Evolutionary conservation across 352 stramenopile species (phyloP).

Genomic region (Phytophthora ramorum): DNA sequence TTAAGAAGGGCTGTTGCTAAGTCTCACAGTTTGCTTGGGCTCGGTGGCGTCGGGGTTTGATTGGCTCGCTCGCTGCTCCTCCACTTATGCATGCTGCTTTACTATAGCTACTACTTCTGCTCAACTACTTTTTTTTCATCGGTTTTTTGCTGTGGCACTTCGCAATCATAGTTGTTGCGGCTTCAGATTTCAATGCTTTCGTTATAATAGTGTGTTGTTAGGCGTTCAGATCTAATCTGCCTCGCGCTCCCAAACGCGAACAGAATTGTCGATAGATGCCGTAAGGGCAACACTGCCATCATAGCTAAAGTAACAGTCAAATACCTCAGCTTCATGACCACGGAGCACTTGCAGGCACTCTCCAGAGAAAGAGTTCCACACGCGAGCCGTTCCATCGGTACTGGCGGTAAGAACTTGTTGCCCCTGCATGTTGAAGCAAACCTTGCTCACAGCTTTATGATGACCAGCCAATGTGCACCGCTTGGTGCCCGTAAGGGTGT

Average conservation of each 20-base stretch:
- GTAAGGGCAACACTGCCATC: slow-evolving; percentile 58
- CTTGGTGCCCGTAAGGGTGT: slow-evolving; percentile 68
- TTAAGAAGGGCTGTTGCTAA: slow-evolving; percentile 91
- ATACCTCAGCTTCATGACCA: slow-evolving; percentile 74
- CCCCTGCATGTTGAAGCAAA: slow-evolving; percentile 75
- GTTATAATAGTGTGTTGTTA: not conserved
- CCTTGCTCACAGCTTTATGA: slow-evolving; percentile 49
- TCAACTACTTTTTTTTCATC: slow-evolving; percentile 43
- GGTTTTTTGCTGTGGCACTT: not conserved
- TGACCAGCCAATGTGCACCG: slow-evolving; percentile 59
- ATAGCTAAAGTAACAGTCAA: slow-evolving; percentile 70
- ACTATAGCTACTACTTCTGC: slow-evolving; percentile 45
- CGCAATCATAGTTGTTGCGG: not conserved
- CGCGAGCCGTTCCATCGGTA: slow-evolving; percentile 55
- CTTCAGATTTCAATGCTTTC: not conserved
- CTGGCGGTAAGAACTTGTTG: slow-evolving; percentile 66
- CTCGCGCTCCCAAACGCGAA: slow-evolving; percentile 62
- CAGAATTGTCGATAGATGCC: slow-evolving; percentile 67
- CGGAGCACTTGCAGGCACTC: slow-evolving; percentile 67
- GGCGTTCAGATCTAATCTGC: slow-evolving; percentile 5
- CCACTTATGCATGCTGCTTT: slow-evolving; percentile 35
- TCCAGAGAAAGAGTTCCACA: slow-evolving; percentile 79
- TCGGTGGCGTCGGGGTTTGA: slow-evolving; percentile 23
- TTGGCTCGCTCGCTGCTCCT: slow-evolving; percentile 21
- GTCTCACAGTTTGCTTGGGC: slow-evolving; percentile 35